Percentiles rank a stretch among this genome's conserved stretches.
These are phyloP conservation scores for Mycena indigotica DNA, from an alignment of 768 basidiomycete genomes.

Conservation along the genomic window DNA sequence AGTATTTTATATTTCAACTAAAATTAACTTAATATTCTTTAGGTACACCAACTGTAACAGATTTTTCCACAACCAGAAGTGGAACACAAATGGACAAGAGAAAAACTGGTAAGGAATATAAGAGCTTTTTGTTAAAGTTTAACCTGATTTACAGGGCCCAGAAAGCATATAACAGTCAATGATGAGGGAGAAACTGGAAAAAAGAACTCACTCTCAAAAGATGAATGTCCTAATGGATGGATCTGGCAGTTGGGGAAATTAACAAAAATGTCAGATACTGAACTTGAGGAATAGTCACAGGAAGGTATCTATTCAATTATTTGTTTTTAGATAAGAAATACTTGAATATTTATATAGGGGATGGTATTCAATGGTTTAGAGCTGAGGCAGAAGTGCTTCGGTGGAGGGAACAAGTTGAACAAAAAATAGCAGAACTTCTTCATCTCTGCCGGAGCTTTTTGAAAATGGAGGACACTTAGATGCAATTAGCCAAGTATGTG, in stretches of 20 bases:
- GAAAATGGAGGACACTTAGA: not conserved
- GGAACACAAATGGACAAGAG: not conserved
- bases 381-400: constrained; percentile 1
- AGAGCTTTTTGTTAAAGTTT: not conserved
- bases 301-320: not conserved
- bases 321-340: not conserved
- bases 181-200: no score
- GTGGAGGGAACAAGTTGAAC: not conserved
- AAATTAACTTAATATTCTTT: not conserved
- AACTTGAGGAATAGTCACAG: not conserved
- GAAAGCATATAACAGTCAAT: no score
- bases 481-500: not conserved
- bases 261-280: not conserved
- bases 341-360: not conserved
- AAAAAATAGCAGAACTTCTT: constrained; percentile 2
- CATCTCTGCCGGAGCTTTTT: not conserved
- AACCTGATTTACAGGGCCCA: no score
- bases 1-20: not conserved
- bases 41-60: not conserved
- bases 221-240: constrained; percentile 2
- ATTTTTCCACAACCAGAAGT: not conserved
- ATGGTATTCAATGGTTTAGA: constrained; percentile 1
- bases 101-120: no score
- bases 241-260: constrained; percentile 2
- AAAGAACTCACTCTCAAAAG: not conserved